These are phyloP conservation scores for Zymoseptoria ardabiliae DNA, from an alignment of 2,329 filamentous ascomycete species.

Conservation along the genomic window DNA sequence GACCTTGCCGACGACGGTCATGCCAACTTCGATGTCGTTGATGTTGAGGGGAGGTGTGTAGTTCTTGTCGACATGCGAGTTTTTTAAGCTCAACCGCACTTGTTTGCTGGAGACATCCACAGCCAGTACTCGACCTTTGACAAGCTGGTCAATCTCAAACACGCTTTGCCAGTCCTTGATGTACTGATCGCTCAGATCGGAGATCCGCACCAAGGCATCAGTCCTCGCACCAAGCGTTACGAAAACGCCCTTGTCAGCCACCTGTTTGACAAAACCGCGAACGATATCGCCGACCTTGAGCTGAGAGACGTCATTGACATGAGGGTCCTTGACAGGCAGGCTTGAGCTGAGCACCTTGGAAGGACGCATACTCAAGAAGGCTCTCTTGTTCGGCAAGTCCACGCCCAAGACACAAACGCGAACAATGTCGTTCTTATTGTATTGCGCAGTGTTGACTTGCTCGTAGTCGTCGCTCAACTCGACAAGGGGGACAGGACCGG, in stretches of 20 bases:
- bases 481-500: constrained; percentile 71
- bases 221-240: constrained; percentile 74
- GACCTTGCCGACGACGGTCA: constrained; percentile 81
- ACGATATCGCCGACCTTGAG: constrained; percentile 70
- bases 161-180: constrained; percentile 92
- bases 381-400: constrained; percentile 75
- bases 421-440: constrained; percentile 77
- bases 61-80: constrained; percentile 71
- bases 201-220: constrained; percentile 74
- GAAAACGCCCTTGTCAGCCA: constrained; percentile 84
- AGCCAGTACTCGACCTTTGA: constrained; percentile 74
- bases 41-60: constrained; percentile 68
- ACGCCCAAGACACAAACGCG: constrained; percentile 78
- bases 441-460: constrained; percentile 65
- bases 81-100: constrained; percentile 79
- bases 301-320: constrained; percentile 64
- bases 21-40: constrained; percentile 68
- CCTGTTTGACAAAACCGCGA: constrained; percentile 85
- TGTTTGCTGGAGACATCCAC: constrained; percentile 63
- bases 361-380: constrained; percentile 73
- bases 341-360: constrained; percentile 86
- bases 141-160: constrained; percentile 82
- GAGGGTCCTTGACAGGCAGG: constrained; percentile 69
- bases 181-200: constrained; percentile 82
- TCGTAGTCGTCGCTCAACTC: constrained; percentile 84